A percentile compares a stretch with the other conserved stretches of the same genome.
phyloP scores from a whole-genome alignment of 768 basidiomycete genomes.

The Boletus coccyginus region DNA sequence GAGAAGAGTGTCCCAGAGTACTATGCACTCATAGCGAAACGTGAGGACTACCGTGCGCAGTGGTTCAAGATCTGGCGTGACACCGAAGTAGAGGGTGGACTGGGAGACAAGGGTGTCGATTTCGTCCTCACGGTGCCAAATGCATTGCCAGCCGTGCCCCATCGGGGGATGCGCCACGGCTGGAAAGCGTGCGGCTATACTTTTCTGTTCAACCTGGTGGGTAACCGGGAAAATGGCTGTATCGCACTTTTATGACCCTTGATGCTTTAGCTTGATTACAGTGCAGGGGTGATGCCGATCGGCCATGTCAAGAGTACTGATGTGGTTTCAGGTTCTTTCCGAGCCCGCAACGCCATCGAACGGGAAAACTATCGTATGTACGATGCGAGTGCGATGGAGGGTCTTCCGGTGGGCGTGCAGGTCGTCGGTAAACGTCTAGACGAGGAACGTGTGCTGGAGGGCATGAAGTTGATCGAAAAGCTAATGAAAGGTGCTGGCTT shows the following conservation, averaged over 20 bases:
- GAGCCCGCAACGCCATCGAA: constrained; percentile 36
- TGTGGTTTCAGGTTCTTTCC: constrained; percentile 21
- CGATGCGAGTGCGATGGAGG: constrained; percentile 40
- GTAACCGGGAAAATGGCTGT: constrained; percentile 10
- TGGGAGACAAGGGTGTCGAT: constrained; percentile 48
- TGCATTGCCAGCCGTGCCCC: constrained; percentile 57
- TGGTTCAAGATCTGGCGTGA: constrained; percentile 39
- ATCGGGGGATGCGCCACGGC: constrained; percentile 51
- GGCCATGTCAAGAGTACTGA: constrained; percentile 39
- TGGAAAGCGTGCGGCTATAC: constrained; percentile 62
- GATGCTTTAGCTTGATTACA: constrained; percentile 39
- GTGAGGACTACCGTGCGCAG: constrained; percentile 40
- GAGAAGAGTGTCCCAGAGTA: constrained; percentile 52
- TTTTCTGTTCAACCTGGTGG: constrained; percentile 64
- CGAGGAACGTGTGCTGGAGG: constrained; percentile 48
- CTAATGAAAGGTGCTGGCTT: constrained; percentile 23
- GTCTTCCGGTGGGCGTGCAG: constrained; percentile 45
- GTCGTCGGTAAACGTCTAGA: constrained; percentile 42
- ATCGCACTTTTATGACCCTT: background rate
- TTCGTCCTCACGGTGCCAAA: constrained; percentile 62
- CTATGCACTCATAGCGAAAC: constrained; percentile 44
- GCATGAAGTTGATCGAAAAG: constrained; percentile 41
- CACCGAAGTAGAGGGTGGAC: constrained; percentile 19
- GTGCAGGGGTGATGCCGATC: constrained; percentile 46
- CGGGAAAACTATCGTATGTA: constrained; percentile 42